These are phyloP conservation scores for Colletotrichum sp. DNA, from an alignment of 2,329 filamentous ascomycete genomes.

Conservation along the genomic window DNA sequence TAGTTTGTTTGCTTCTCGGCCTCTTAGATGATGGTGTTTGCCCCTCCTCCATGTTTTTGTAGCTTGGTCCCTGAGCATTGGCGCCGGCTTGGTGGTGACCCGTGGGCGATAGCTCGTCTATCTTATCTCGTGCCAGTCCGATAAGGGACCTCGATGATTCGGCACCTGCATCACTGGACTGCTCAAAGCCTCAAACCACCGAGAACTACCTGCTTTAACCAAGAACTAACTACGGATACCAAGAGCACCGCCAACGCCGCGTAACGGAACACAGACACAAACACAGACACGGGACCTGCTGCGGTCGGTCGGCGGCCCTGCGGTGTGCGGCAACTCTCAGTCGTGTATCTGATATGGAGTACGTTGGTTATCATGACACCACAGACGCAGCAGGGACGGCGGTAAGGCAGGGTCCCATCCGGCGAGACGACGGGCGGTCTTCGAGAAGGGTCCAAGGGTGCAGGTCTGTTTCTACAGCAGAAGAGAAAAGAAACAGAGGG, in stretches of 20 bases:
- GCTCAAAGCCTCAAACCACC: neutral
- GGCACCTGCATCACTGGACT: neutral
- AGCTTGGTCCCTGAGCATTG: neutral
- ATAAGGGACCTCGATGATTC: neutral
- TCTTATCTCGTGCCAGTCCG: neutral
- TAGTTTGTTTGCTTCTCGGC: neutral
- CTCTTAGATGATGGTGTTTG: neutral
- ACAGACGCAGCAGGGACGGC: conserved; percentile 6
- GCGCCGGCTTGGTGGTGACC: neutral
- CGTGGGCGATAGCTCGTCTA: neutral
- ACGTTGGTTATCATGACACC: neutral
- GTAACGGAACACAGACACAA: neutral
- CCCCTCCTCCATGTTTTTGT: neutral
- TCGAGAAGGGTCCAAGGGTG: neutral
- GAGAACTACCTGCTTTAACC: neutral
- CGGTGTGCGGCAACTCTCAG: neutral
- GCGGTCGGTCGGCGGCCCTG: neutral
- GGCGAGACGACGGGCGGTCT: neutral
- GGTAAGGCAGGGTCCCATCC: neutral
- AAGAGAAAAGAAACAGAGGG: neutral
- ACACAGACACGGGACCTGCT: conserved; percentile 2
- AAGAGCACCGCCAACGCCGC: conserved; percentile 3
- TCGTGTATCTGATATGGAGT: neutral
- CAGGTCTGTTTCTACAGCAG: neutral
- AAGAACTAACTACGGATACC: neutral